These are phyloP conservation scores for Thraustochytrium sp. DNA, from an alignment of 352 stramenopile species.

Conservation along the genomic window DNA sequence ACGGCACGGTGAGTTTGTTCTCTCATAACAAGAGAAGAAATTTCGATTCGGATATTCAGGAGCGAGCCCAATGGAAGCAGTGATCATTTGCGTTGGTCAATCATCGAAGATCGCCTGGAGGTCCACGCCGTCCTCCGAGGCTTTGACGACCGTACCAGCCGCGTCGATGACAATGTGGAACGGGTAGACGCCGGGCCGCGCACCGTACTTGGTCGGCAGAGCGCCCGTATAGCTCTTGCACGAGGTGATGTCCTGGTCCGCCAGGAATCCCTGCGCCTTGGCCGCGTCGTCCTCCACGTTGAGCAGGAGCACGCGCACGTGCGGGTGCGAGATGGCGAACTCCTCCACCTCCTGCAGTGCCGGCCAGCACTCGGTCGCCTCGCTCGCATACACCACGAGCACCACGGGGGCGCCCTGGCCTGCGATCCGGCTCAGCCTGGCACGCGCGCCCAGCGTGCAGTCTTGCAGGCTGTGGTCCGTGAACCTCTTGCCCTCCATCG, in stretches of 20 bases:
- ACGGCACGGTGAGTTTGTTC: too few relatives aligned
- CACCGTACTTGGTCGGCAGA: not conserved
- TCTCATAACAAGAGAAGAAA: too few relatives aligned
- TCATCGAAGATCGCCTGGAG: not conserved
- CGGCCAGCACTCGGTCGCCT: not conserved
- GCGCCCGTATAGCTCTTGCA: not conserved
- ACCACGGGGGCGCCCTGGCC: not conserved
- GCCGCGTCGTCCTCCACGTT: not conserved
- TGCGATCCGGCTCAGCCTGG: not conserved
- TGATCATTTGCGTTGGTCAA: too few relatives aligned
- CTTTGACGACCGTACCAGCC: not conserved
- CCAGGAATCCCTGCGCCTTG: not conserved
- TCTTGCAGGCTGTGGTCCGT: not conserved
- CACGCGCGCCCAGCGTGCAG: not conserved
- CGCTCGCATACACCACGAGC: not conserved
- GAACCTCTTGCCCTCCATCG: too few relatives aligned
- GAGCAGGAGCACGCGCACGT: not conserved
- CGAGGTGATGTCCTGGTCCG: not conserved
- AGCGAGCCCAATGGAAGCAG: too few relatives aligned
- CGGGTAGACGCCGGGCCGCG: not conserved
- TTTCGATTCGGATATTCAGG: too few relatives aligned
- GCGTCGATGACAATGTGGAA: constrained; percentile 17
- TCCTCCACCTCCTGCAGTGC: not conserved
- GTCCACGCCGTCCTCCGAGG: not conserved
- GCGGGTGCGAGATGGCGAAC: not conserved